Evolutionary conservation across 345 rosid genomes (phyloP), one percentile per base, ranked within the genome.

Genomic region (Ceriops zippeliana): DNA sequence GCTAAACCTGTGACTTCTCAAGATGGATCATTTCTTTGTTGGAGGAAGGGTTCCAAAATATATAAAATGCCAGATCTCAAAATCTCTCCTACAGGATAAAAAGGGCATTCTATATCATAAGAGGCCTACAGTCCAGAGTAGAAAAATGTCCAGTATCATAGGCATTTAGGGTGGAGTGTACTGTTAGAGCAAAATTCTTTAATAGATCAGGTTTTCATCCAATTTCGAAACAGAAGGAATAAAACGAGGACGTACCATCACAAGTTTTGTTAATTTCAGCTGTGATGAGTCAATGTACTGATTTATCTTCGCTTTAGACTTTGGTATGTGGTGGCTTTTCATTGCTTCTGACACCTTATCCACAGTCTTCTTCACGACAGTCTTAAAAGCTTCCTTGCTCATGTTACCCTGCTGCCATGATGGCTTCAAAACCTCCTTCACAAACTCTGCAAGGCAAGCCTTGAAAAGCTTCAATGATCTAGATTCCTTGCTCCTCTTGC

Each of bases 341-440:
- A 82, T 86, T 58, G 96, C 89, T 56, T 87, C 91, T 7, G 91
- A 75, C 5, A 91, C 98, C 73, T 93, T 93, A 47, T 91, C 98
- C 47, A 93, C 96, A 2, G 85, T 87, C 79, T 92, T 91, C 85
- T 91, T 91, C 62, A 91, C 96, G 53, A 93, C 87, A 37, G 90
- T 93, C 81, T 93, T 93, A 67, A 89, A 93, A 51, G 96, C 90
- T 73, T 93, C 97, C 80, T 89, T 93, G 82, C 97, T 93, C 96
- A 93, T 91, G 73, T 88, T 86, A 73, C 98, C 96, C 74, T 93
- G 91, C 54, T 81, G 80, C 98, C 97, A 93, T 4, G 96, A 88
- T 1, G 98, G 98, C 84, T 84, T 90, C 58, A 91, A 77, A 79
- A 88, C 83, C 69, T 86, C 98, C 81, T 93, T 93, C n/a, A 93